Evolutionary conservation across 495 filamentous ascomycete species (phyloP).

Genomic region (Aspergillus nidulans): DNA sequence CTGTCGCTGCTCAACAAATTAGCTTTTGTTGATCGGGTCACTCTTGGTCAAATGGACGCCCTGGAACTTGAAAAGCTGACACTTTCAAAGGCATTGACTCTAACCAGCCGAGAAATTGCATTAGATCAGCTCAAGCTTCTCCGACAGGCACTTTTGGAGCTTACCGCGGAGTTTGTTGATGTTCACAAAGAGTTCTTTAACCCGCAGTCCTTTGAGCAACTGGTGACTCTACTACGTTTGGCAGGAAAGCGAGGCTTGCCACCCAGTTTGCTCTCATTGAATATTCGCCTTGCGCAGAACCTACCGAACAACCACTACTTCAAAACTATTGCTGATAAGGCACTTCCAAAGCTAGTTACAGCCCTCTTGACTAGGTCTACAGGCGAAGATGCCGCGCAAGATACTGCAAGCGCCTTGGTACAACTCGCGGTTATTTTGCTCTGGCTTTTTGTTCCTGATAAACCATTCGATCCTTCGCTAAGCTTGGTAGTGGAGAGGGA

Average conservation of each 20-base stretch:
- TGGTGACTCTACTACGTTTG: conserved; percentile 23
- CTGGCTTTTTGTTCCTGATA: conserved; percentile 79
- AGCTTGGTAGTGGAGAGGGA: conserved; percentile 66
- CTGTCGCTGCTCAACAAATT: conserved; percentile 54
- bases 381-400: conserved; percentile 16
- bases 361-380: conserved; percentile 18
- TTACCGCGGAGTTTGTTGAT: conserved; percentile 46
- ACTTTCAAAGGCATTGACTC: conserved; percentile 51
- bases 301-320: conserved; percentile 35
- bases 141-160: conserved; percentile 40
- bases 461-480: conserved; percentile 80
- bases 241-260: conserved; percentile 24
- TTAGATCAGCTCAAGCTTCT: conserved; percentile 45
- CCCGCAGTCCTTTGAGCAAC: conserved; percentile 22
- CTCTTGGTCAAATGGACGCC: conserved; percentile 56
- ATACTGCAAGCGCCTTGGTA: conserved; percentile 30
- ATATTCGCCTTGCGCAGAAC: conserved; percentile 19
- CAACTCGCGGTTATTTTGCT: conserved; percentile 48
- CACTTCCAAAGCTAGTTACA: conserved; percentile 31
- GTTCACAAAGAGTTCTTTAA: conserved; percentile 40
- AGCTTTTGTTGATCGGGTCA: conserved; percentile 47
- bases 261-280: conserved; percentile 6
- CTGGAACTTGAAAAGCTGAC: conserved; percentile 62
- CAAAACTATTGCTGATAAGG: conserved; percentile 24
- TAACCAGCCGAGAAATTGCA: conserved; percentile 42